Base-by-base conservation (phyloP, 805 yeast genomes). In the Grigorovia humatica region DNA sequence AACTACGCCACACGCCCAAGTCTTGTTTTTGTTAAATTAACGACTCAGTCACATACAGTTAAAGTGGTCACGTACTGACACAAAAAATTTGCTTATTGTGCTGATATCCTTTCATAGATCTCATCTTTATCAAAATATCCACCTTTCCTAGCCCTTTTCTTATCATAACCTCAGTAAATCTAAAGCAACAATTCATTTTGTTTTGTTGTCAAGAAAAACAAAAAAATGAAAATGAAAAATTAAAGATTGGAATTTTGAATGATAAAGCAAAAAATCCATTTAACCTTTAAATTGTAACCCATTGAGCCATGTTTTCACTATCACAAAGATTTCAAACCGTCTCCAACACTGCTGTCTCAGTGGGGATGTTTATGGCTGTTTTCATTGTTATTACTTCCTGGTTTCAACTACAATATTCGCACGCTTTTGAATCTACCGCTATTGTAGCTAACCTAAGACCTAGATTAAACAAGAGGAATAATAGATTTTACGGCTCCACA, bases 401-500 rank as follows among this genome's bases (percentile, higher is more conserved):
- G 55, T 50, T 69, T 13, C 86, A 82, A 59, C 70, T 83, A 48
- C 68, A 71, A 50, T 47, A 63, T 9, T 66, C 67, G 48, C 70
- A 75, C 49, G 85, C 73, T 5, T 77, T 78, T 70, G 46, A 59
- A 1, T 47, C 77, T 13, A 67, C 73, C 23, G 56, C 77, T 19
- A 59, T 74, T 1, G 51, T 74, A 15, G 66, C 71, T 18, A 56
- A 70, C 48, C 65, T 38, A 38, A 15, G 8, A 13, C 66, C 74
- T 58, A 64, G 65, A 17, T 72, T 80, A 11, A 73, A 70, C 52
- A 54, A 77, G 35, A 82, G 77, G 60, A 70, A 73, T 56, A 81
- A 81, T 57, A 80, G 80, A 59, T 74, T 76, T 54, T 83, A 76
- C 62, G 96, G 96, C 1, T 81, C 90, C 2, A 68, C 68, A 9